These are phyloP conservation scores for Candida gigantensis DNA, from an alignment of 1,139 yeast genomes.

Conservation along the genomic window DNA sequence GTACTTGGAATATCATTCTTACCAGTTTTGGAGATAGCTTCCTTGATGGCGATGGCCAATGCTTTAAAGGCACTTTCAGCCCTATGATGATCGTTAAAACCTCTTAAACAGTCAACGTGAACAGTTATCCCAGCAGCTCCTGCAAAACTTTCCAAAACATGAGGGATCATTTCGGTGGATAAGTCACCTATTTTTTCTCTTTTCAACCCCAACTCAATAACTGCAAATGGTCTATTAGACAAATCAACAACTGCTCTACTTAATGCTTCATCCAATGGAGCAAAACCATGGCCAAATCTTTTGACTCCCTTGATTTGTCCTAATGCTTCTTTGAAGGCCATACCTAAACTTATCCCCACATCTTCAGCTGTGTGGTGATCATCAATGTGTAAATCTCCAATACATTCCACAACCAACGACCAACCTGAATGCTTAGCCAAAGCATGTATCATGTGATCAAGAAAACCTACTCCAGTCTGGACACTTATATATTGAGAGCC, in stretches of 20 bases:
- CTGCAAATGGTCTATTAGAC: conserved; percentile 90
- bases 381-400: conserved; percentile 93
- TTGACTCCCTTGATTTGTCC: conserved; percentile 90
- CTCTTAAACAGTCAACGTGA: conserved; percentile 92
- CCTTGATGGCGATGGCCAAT: conserved; percentile 85
- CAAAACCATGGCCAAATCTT: conserved; percentile 91
- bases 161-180: conserved; percentile 96
- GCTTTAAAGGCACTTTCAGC: conserved; percentile 97
- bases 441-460: conserved; percentile 97
- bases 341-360: conserved; percentile 88
- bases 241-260: conserved; percentile 93
- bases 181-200: conserved; percentile 93
- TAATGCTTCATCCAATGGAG: conserved; percentile 94
- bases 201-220: conserved; percentile 82
- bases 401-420: conserved; percentile 86
- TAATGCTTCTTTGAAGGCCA: conserved; percentile 84
- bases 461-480: conserved; percentile 90
- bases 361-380: conserved; percentile 98
- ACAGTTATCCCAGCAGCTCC: conserved; percentile 86
- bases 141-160: conserved; percentile 91
- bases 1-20: conserved; percentile 92
- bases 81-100: conserved; percentile 93
- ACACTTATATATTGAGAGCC: conserved; percentile 72
- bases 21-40: conserved; percentile 82
- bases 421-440: conserved; percentile 96